These are phyloP conservation scores for Stephania cephalantha DNA, from an alignment of 164 flowering plant genomes.

Conservation along the genomic window DNA sequence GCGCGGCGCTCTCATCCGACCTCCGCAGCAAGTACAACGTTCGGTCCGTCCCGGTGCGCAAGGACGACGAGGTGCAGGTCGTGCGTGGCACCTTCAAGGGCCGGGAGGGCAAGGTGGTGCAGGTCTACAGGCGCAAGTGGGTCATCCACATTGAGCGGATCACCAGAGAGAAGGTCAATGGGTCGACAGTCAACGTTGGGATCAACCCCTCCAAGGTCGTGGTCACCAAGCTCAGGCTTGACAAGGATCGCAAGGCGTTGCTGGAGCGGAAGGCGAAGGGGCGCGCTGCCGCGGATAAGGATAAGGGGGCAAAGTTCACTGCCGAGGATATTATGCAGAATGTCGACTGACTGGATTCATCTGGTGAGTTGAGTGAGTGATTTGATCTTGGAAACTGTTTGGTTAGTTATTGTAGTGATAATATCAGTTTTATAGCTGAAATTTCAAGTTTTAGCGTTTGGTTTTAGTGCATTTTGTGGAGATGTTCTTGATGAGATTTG, in stretches of 20 bases:
- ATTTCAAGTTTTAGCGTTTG: not conserved
- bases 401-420: not conserved
- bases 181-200: constrained; percentile 74
- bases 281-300: constrained; percentile 62
- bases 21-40: constrained; percentile 66
- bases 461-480: not conserved
- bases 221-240: constrained; percentile 67
- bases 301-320: constrained; percentile 66
- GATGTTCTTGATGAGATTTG: not conserved
- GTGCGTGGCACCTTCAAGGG: constrained; percentile 76
- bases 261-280: constrained; percentile 74
- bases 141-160: constrained; percentile 75
- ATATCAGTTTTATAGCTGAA: not conserved
- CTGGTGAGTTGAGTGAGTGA: not conserved
- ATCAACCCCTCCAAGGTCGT: constrained; percentile 65
- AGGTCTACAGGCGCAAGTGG: constrained; percentile 75
- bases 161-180: constrained; percentile 78
- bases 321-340: constrained; percentile 46
- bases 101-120: constrained; percentile 71
- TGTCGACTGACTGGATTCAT: constrained; percentile 7
- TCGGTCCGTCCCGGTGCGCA: constrained; percentile 67
- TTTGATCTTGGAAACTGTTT: too few species aligned
- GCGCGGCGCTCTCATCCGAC: constrained; percentile 53
- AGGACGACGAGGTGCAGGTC: constrained; percentile 80
- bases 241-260: constrained; percentile 68